These are phyloP conservation scores for Debaryomycetaceae sp. DNA, from an alignment of 1,139 yeast species.

Conservation along the genomic window DNA sequence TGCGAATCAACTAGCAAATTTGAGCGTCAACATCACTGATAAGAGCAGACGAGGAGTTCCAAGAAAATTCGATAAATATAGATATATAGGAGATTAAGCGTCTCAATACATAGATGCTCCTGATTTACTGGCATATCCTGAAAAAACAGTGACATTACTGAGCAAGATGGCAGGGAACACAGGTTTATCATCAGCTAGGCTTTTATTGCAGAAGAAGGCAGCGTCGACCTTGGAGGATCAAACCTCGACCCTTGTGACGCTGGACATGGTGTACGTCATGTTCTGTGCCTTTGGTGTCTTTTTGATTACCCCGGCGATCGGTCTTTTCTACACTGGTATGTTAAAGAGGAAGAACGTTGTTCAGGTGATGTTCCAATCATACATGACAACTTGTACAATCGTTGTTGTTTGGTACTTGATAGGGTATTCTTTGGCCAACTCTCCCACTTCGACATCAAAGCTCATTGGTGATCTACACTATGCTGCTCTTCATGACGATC, in stretches of 20 bases:
- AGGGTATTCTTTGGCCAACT: conserved; percentile 42
- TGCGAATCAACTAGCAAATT: not conserved
- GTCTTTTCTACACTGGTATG: conserved; percentile 40
- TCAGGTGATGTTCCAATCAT: conserved; percentile 38
- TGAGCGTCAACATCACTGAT: not conserved
- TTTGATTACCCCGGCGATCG: conserved; percentile 44
- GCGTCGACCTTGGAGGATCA: conserved; percentile 4
- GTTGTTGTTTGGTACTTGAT: conserved; percentile 41
- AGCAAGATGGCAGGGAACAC: not conserved
- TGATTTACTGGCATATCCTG: not conserved
- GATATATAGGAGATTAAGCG: not conserved
- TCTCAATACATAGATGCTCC: not conserved
- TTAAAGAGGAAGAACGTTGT: conserved; percentile 34
- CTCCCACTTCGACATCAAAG: conserved; percentile 31
- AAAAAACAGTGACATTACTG: not conserved
- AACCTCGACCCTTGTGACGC: conserved; percentile 10
- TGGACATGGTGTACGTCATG: conserved; percentile 36
- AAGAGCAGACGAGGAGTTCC: not conserved
- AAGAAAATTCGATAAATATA: not conserved
- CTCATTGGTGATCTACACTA: conserved; percentile 35
- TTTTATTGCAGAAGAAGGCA: conserved; percentile 1
- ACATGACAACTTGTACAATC: conserved; percentile 34
- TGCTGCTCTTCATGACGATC: conserved; percentile 37
- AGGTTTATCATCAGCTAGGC: not conserved
- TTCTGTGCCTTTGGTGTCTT: conserved; percentile 39